Percentiles rank a stretch among this genome's conserved stretches.
phyloP scores from a whole-genome alignment of 306 rosid species.

The Gastrolobium bilobum region DNA sequence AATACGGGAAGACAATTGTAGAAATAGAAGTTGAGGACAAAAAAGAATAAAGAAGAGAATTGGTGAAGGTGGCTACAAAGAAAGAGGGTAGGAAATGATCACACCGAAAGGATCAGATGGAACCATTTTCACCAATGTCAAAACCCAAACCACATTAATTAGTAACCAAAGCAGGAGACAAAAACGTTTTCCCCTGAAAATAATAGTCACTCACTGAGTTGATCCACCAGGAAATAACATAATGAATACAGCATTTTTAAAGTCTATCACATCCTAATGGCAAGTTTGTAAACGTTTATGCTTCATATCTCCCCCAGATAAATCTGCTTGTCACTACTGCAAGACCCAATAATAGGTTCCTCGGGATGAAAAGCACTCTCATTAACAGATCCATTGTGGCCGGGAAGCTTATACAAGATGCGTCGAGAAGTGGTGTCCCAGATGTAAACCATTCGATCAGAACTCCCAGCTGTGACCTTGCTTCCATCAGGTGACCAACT shows the following conservation, averaged over 20 bases:
- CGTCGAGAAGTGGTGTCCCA: conserved; percentile 95
- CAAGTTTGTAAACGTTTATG: conserved; percentile 23
- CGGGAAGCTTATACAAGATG: conserved; percentile 94
- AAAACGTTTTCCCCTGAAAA: conserved; percentile 28
- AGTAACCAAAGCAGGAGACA: conserved; percentile 26
- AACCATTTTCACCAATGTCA: conserved; percentile 33
- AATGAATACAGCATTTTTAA: conserved; percentile 31
- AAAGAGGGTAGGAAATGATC: background rate
- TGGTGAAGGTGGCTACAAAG: no score
- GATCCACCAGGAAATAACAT: conserved; percentile 30
- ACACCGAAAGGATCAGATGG: conserved; percentile 19
- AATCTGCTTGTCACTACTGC: conserved; percentile 89
- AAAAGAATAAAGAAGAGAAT: no score
- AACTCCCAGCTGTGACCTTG: conserved; percentile 94
- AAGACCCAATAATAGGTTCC: conserved; percentile 87
- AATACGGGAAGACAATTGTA: no score
- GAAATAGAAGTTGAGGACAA: no score
- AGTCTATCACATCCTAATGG: conserved; percentile 24
- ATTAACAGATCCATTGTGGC: conserved; percentile 87
- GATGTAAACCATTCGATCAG: conserved; percentile 91
- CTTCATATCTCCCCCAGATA: conserved; percentile 89
- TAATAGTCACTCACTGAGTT: conserved; percentile 42
- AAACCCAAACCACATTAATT: conserved; percentile 34
- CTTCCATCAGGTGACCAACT: conserved; percentile 95
- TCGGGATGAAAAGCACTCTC: conserved; percentile 86